These are phyloP conservation scores for Alternaria sp. DNA, from an alignment of 2,329 filamentous ascomycete species.

Conservation along the genomic window DNA sequence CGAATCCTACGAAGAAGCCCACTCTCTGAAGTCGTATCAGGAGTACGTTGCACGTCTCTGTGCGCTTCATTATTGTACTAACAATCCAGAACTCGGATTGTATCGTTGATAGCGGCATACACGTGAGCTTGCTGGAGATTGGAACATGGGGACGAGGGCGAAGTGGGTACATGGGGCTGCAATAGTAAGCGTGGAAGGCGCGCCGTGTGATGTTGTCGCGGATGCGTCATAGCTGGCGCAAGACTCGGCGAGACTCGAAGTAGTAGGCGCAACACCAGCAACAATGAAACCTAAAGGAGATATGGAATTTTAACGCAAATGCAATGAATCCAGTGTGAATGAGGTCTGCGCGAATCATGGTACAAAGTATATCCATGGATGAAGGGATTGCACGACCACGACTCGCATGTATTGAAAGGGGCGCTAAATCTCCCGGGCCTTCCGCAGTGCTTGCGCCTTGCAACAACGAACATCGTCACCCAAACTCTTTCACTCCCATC, in stretches of 20 bases:
- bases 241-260: neutral
- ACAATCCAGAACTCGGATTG: neutral
- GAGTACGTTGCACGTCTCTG: neutral
- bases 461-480: slow-evolving; percentile 6
- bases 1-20: neutral
- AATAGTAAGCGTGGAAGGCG: neutral
- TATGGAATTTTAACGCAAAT: neutral
- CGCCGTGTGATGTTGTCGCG: neutral
- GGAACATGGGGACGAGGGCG: neutral
- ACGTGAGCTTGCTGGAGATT: neutral
- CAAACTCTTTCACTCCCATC: slow-evolving; percentile 10
- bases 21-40: neutral
- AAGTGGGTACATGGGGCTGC: neutral
- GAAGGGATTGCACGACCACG: slow-evolving; percentile 2
- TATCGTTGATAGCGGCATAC: neutral
- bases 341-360: neutral
- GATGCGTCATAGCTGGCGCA: neutral
- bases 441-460: slow-evolving; percentile 8
- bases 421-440: slow-evolving; percentile 27
- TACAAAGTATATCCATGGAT: neutral
- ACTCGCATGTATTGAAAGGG: slow-evolving; percentile 14
- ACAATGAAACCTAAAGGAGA: neutral
- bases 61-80: neutral
- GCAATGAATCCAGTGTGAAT: neutral
- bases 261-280: neutral